These are phyloP conservation scores for Chalaropsis ovoidea DNA, from an alignment of 2,329 filamentous ascomycete genomes.

Conservation along the genomic window DNA sequence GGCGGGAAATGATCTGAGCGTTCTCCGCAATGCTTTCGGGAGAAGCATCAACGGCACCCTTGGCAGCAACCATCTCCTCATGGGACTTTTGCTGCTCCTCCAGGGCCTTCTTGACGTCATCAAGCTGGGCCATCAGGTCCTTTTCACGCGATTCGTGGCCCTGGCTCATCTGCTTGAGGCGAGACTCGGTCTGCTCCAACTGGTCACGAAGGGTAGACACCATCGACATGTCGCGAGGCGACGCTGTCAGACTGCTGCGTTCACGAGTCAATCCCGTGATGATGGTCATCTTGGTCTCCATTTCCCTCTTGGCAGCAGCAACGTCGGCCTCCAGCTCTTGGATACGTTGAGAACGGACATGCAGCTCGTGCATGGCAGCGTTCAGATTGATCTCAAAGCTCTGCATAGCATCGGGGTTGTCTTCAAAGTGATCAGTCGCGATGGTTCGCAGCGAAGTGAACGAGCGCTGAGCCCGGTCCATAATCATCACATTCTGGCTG, in stretches of 20 bases:
- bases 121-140: conserved; percentile 62
- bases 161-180: conserved; percentile 64
- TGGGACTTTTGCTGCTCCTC: conserved; percentile 23
- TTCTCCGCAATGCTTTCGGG: conserved; percentile 21
- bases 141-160: conserved; percentile 63
- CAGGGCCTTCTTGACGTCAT: conserved; percentile 33
- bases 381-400: conserved; percentile 89
- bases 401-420: conserved; percentile 72
- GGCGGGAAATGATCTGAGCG: conserved; percentile 40
- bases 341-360: conserved; percentile 76
- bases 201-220: conserved; percentile 81
- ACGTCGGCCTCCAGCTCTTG: conserved; percentile 83
- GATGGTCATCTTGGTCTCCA: conserved; percentile 93
- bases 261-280: conserved; percentile 91
- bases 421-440: conserved; percentile 74
- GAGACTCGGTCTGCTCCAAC: conserved; percentile 73
- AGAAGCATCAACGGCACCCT: conserved; percentile 15
- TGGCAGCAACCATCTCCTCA: not conserved
- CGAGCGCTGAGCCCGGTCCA: conserved; percentile 84
- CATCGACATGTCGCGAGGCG: conserved; percentile 83
- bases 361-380: conserved; percentile 83
- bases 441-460: conserved; percentile 84
- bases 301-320: conserved; percentile 76
- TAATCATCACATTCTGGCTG: conserved; percentile 75
- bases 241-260: conserved; percentile 73